Evolutionary conservation across 106 monocot species (phyloP).

Genomic region (Gastrodia elata): DNA sequence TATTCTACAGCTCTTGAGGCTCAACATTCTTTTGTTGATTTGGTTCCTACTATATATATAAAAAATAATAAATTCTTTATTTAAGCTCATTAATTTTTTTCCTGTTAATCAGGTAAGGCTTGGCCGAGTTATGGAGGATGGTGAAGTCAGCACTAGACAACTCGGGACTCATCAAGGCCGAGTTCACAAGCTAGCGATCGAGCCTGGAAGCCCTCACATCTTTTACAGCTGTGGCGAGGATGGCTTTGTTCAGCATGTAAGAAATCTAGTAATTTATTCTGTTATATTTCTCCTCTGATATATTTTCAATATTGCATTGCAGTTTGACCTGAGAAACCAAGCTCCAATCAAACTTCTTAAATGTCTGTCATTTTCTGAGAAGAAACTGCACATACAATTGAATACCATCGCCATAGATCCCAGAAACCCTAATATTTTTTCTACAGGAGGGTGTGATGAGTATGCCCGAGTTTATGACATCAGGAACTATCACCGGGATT

Average conservation of each 20-base stretch:
- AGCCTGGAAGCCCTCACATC: conserved; percentile 71
- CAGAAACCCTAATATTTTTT: conserved; percentile 59
- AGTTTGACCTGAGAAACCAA: conserved; percentile 80
- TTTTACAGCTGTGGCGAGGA: conserved; percentile 96
- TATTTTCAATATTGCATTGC: conserved; percentile 25
- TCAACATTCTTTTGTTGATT: too few species aligned
- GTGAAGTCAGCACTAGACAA: conserved; percentile 45
- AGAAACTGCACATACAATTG: conserved; percentile 31
- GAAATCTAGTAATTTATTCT: conserved; percentile 2
- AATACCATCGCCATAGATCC: conserved; percentile 72
- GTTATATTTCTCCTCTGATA: not conserved
- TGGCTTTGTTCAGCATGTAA: conserved; percentile 75
- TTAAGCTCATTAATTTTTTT: too few species aligned
- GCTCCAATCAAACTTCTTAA: conserved; percentile 52
- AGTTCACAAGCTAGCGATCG: conserved; percentile 71
- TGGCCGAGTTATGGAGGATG: conserved; percentile 42
- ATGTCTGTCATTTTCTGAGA: conserved; percentile 52
- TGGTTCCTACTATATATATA: too few species aligned
- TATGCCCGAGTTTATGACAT: conserved; percentile 82
- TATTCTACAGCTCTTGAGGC: too few species aligned
- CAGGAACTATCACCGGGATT: conserved; percentile 39
- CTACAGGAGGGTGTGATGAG: conserved; percentile 67
- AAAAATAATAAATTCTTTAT: too few species aligned
- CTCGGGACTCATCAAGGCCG: conserved; percentile 56
- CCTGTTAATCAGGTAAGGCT: conserved; percentile 40